Percentiles rank a stretch among this genome's conserved stretches.
Conservation (phyloP, 2,329 filamentous ascomycete species). For the Rhinocladiella mackenziei region DNA sequence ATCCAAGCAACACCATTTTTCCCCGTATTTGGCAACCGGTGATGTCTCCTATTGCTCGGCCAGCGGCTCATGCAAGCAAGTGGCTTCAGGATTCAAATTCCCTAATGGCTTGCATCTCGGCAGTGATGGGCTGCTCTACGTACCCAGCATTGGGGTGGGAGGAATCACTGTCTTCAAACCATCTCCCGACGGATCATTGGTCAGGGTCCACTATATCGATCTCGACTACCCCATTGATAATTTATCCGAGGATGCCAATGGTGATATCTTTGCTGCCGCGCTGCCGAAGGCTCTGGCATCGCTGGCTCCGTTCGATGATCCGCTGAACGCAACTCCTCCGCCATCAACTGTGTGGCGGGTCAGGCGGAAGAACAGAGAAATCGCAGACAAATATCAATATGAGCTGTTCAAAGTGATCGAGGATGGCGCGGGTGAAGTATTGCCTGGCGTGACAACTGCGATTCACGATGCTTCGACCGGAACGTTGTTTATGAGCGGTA, state of each 20-base stretch:
- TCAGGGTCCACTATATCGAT: constrained; percentile 28
- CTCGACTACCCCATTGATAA: constrained; percentile 36
- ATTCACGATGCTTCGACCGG: constrained; percentile 35
- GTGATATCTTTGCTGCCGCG: constrained; percentile 35
- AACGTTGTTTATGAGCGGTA: constrained; percentile 33
- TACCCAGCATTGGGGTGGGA: constrained; percentile 31
- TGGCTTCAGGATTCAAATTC: constrained; percentile 28
- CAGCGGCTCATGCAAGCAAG: constrained; percentile 12
- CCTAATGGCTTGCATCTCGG: constrained; percentile 36
- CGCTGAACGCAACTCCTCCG: constrained; percentile 21
- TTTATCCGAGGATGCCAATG: constrained; percentile 36
- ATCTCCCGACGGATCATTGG: constrained; percentile 9
- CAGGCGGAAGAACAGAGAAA: constrained; percentile 19
- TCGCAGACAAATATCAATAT: constrained; percentile 16
- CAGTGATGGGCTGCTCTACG: constrained; percentile 36
- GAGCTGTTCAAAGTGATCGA: constrained; percentile 36
- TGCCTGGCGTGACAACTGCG: constrained; percentile 30
- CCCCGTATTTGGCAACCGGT: constrained; percentile 17
- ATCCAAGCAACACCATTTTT: constrained; percentile 26
- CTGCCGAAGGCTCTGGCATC: constrained; percentile 32
- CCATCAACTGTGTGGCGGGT: constrained; percentile 31
- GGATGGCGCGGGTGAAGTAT: constrained; percentile 32
- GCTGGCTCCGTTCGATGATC: constrained; percentile 26
- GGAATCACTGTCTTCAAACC: constrained; percentile 30
- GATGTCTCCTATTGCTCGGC: constrained; percentile 30